phyloP scores from a whole-genome alignment of 805 yeast species.

The Cyberlindnera euphorbiae region DNA sequence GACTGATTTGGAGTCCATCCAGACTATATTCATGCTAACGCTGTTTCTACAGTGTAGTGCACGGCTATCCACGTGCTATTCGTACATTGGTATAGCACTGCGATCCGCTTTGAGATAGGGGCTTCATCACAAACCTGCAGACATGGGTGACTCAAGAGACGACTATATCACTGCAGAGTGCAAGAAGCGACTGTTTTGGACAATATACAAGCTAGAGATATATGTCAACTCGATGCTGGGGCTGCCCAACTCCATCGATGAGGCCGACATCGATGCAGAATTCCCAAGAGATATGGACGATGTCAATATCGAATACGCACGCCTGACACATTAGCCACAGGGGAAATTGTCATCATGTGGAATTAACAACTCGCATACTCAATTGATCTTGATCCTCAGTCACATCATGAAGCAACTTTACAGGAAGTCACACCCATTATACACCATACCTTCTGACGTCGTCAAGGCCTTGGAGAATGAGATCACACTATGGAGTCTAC shows the following conservation, averaged over 20 bases:
- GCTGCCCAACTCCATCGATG: constrained; percentile 68
- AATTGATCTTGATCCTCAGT: constrained; percentile 62
- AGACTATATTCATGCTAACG: constrained; percentile 81
- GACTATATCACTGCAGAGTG: constrained; percentile 77
- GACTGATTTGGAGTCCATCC: constrained; percentile 76
- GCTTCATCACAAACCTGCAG: constrained; percentile 65
- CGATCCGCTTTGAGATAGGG: constrained; percentile 86
- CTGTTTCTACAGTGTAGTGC: constrained; percentile 88
- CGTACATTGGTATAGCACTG: constrained; percentile 85
- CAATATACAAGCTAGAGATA: constrained; percentile 85
- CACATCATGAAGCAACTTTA: constrained; percentile 69
- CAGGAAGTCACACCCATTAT: constrained; percentile 46
- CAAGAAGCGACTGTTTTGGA: constrained; percentile 81
- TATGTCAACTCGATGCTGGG: constrained; percentile 89
- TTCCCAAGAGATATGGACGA: constrained; percentile 83
- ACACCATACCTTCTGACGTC: constrained; percentile 32
- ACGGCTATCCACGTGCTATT: constrained; percentile 81
- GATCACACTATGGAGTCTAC: constrained; percentile 67
- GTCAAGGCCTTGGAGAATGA: constrained; percentile 69
- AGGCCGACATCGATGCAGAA: constrained; percentile 83
- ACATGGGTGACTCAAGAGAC: no score
- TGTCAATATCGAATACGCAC: constrained; percentile 48
- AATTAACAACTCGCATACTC: constrained; percentile 83
- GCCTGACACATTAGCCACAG: constrained; percentile 29
- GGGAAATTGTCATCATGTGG: constrained; percentile 33